These are phyloP conservation scores for Exophiala aquamarina DNA, from an alignment of 2,329 filamentous ascomycete genomes.

Conservation along the genomic window DNA sequence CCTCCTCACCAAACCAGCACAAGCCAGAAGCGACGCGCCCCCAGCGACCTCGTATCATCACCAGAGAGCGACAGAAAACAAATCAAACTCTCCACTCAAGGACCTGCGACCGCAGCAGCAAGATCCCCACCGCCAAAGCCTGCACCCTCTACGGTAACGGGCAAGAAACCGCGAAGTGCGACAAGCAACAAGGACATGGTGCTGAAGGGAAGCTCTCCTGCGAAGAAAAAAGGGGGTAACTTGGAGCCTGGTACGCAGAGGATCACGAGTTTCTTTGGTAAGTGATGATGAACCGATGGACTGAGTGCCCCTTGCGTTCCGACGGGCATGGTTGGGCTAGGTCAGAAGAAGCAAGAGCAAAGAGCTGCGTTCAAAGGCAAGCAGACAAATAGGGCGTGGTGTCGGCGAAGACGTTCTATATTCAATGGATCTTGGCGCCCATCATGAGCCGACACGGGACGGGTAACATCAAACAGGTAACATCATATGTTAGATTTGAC, in stretches of 20 bases:
- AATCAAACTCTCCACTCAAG: slow-evolving; percentile 13
- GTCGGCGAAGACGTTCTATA: too few species aligned
- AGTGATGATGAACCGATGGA: slow-evolving; percentile 21
- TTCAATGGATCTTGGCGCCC: too few species aligned
- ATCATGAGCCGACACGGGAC: too few species aligned
- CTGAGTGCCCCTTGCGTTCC: too few species aligned
- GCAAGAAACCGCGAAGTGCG: slow-evolving; percentile 54
- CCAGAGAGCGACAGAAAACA: slow-evolving; percentile 23
- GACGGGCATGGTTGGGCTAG: too few species aligned
- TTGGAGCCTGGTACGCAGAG: slow-evolving; percentile 51
- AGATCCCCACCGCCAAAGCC: slow-evolving; percentile 25
- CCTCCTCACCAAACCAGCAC: slow-evolving; percentile 1
- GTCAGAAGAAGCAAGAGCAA: too few species aligned
- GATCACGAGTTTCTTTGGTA: slow-evolving; percentile 51
- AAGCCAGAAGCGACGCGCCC: too few species aligned
- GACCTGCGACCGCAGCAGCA: too few species aligned
- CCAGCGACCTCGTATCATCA: slow-evolving; percentile 3
- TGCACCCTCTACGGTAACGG: slow-evolving; percentile 34
- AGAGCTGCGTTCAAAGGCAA: too few species aligned
- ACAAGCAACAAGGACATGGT: slow-evolving; percentile 49
- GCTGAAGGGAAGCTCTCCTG: slow-evolving; percentile 37
- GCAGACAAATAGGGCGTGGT: too few species aligned
- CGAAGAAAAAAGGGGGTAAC: slow-evolving; percentile 44
- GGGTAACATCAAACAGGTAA: too few species aligned
- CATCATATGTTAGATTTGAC: too few species aligned